Percentiles rank a stretch among this genome's conserved stretches.
phyloP scores from a whole-genome alignment of 148 eudicot genomes.

The Cornus kousa region DNA sequence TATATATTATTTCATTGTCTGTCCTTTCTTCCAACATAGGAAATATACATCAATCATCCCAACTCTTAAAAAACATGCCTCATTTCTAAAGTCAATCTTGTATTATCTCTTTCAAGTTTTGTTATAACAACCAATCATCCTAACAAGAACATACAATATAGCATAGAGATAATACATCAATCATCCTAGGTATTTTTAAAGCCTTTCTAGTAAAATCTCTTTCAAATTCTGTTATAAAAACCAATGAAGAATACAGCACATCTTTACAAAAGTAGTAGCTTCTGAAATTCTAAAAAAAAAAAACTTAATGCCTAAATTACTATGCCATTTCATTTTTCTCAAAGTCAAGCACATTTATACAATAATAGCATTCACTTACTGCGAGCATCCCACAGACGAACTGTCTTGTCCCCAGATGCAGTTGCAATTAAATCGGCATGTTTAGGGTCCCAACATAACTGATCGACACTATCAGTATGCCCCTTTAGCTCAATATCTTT shows the following conservation, averaged over 20 bases:
- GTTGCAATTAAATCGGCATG: constrained; percentile 91
- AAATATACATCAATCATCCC: not conserved
- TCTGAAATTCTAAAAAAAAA: not conserved
- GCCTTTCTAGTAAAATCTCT: not conserved
- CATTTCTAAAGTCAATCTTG: not conserved
- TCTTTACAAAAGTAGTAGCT: not conserved
- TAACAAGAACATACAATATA: too few relatives aligned
- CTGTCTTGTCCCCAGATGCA: constrained; percentile 97
- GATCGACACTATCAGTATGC: constrained; percentile 97
- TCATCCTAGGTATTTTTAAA: not conserved
- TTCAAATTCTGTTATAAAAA: not conserved
- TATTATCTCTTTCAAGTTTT: not conserved
- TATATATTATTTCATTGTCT: not conserved
- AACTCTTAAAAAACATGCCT: not conserved
- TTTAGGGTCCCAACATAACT: constrained; percentile 98
- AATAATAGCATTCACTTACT: constrained; percentile 47
- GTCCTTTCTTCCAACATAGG: not conserved
- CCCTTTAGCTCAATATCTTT: constrained; percentile 94
- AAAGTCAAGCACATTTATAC: not conserved
- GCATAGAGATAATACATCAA: not conserved
- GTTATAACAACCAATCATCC: not conserved
- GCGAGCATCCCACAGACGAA: constrained; percentile 98
- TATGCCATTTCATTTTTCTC: not conserved
- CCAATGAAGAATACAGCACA: not conserved
- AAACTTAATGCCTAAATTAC: not conserved